These are phyloP conservation scores for Cyberlindnera xylosilytica DNA, from an alignment of 805 yeast species.

Conservation along the genomic window DNA sequence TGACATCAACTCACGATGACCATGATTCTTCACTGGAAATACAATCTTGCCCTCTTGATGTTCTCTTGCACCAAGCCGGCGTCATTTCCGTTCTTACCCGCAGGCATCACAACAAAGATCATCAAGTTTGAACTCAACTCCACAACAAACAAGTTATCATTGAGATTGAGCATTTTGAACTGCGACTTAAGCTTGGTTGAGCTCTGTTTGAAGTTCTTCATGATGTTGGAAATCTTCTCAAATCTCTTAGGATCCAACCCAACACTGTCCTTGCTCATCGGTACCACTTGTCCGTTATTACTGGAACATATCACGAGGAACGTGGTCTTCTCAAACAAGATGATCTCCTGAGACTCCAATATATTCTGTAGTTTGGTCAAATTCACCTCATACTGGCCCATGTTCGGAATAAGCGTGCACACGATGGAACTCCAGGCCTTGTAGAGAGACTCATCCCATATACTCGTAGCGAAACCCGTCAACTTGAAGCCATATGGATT, in stretches of 20 bases:
- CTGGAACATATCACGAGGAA: conserved; percentile 58
- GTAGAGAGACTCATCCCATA: conserved; percentile 37
- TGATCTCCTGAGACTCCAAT: conserved; percentile 83
- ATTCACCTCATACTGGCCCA: conserved; percentile 73
- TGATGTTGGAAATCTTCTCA: conserved; percentile 89
- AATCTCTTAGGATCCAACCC: conserved; percentile 84
- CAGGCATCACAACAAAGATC: conserved; percentile 55
- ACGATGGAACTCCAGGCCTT: conserved; percentile 98
- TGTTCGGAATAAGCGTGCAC: conserved; percentile 91
- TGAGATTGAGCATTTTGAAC: conserved; percentile 70
- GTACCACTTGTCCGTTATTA: conserved; percentile 24
- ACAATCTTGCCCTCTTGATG: conserved; percentile 52
- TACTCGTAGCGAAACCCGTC: conserved; percentile 81
- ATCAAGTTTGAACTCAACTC: conserved; percentile 59
- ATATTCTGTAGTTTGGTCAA: conserved; percentile 68
- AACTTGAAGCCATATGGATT: conserved; percentile 65
- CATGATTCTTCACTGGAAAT: conserved; percentile 37
- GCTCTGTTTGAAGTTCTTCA: conserved; percentile 91
- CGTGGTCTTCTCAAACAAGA: conserved; percentile 89
- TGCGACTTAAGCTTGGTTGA: conserved; percentile 84
- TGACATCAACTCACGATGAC: too few relatives aligned
- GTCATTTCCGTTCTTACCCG: conserved; percentile 34
- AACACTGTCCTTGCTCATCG: conserved; percentile 11
- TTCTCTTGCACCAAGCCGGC: conserved; percentile 50
- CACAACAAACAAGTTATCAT: conserved; percentile 52